Conservation (phyloP, 306 rosid species). For the Pyrus betulifolia region DNA sequence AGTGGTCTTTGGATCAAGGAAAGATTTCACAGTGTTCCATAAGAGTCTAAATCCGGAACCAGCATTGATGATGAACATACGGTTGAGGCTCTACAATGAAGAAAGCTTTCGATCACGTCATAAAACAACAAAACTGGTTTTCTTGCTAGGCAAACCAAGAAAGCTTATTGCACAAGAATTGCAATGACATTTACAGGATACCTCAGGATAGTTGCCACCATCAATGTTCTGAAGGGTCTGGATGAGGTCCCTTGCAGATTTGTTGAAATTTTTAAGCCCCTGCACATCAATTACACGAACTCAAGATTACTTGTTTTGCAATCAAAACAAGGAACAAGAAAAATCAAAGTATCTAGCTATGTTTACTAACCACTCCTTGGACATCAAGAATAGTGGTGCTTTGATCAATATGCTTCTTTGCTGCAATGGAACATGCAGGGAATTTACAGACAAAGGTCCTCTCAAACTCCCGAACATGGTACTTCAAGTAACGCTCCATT, state of each 20-base stretch:
- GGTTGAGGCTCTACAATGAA: conserved; percentile 51
- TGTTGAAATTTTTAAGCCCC: conserved; percentile 80
- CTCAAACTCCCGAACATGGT: conserved; percentile 83
- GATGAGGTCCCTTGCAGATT: conserved; percentile 86
- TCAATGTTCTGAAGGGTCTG: conserved; percentile 83
- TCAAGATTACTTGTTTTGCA: neutral
- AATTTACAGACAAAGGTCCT: conserved; percentile 65
- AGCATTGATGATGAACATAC: conserved; percentile 96
- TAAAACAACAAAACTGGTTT: neutral
- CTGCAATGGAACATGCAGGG: conserved; percentile 84
- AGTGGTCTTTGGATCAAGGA: conserved; percentile 90
- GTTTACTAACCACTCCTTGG: conserved; percentile 75
- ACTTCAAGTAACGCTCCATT: conserved; percentile 76
- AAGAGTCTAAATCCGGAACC: conserved; percentile 93
- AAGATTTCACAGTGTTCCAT: conserved; percentile 85
- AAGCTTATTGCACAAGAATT: neutral
- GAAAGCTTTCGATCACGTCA: conserved; percentile 5
- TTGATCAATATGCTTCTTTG: conserved; percentile 85
- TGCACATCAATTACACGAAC: conserved; percentile 9
- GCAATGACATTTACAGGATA: conserved; percentile 16
- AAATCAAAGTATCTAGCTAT: neutral
- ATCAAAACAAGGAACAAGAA: neutral
- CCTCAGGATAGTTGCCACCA: conserved; percentile 97
- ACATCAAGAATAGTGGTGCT: conserved; percentile 96
- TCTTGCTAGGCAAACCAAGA: neutral